A percentile compares a stretch with the other conserved stretches of the same genome.
phyloP scores from a whole-genome alignment of 768 basidiomycete species.

The Pilatotrama ljubarskyi region DNA sequence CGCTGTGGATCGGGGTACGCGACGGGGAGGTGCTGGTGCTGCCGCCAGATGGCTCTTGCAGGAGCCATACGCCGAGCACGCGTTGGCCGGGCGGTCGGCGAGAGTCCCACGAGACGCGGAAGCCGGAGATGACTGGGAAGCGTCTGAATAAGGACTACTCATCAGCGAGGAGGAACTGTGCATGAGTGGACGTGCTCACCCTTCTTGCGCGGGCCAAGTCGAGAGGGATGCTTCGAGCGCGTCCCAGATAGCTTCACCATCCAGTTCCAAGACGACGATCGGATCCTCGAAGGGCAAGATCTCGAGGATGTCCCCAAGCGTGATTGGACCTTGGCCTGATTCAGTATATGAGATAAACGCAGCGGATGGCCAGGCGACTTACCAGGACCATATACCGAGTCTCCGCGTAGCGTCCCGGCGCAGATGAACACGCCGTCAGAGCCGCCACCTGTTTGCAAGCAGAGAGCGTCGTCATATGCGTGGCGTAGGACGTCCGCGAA shows the following conservation, averaged over 20 bases:
- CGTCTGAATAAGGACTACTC: conserved; percentile 49
- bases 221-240: conserved; percentile 70
- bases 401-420: conserved; percentile 84
- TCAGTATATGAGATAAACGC: neutral
- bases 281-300: conserved; percentile 90
- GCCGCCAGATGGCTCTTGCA: conserved; percentile 34
- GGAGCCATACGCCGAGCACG: conserved; percentile 69
- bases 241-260: conserved; percentile 79
- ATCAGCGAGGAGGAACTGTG: neutral
- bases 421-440: conserved; percentile 82
- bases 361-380: neutral
- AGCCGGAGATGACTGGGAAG: conserved; percentile 85
- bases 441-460: conserved; percentile 56
- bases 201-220: conserved; percentile 90
- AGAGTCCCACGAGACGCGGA: conserved; percentile 88
- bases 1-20: conserved; percentile 23
- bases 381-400: conserved; percentile 85
- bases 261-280: conserved; percentile 75
- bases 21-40: conserved; percentile 9
- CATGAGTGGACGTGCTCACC: conserved; percentile 43
- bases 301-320: conserved; percentile 84
- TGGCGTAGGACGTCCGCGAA: conserved; percentile 83
- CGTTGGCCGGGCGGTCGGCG: conserved; percentile 67
- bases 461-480: conserved; percentile 74
- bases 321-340: conserved; percentile 56